Evolutionary conservation across 1,139 yeast species (phyloP), one percentile per base, ranked within the genome.

Genomic region (Hanseniaspora sp.): DNA sequence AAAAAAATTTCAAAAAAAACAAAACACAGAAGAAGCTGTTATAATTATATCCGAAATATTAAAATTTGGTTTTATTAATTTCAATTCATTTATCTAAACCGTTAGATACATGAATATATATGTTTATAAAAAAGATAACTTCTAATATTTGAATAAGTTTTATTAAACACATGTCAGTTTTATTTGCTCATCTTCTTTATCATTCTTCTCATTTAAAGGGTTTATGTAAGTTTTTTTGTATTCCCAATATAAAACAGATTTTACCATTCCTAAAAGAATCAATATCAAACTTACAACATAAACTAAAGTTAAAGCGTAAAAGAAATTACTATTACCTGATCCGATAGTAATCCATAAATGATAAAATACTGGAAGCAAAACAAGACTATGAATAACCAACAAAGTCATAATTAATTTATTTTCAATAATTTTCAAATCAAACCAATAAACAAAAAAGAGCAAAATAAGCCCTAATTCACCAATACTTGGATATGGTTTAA

Each of bases 291-390:
- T 86, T 15, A 81, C 71, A 0, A 87, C 83, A 71, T 90, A 85
- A 3, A 84, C 85, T 59, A 92, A 74, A 28, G 94, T 87, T 61
- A 92, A 85, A 53, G 97, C 95, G 71, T 90, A 92, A 71, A 88
- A 92, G 72, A 92, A 92, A 69, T 92, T 92, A 58, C 96, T 83
- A 70, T 92, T 92, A 30, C 97, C 99, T 34, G 94, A 87, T 13
- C 96, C 96, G 57, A 87, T 74, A 55, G 84, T 86, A 60, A 92
- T 86, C 99, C 99, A 92, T 59, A 94, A 77, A 66, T 87, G 88
- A 71, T 88, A 88, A 67, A 92, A 92, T 11, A 88, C 82, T 0
- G 97, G 97, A 2, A 95, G 81, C 51, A 92, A 74, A 1, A 83
- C 70, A 2, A 75, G 63, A 17, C 80, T 71, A 59, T 77, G 80